phyloP scores from a whole-genome alignment of 78 protist genomes.

The Protostelium mycophagum region DNA sequence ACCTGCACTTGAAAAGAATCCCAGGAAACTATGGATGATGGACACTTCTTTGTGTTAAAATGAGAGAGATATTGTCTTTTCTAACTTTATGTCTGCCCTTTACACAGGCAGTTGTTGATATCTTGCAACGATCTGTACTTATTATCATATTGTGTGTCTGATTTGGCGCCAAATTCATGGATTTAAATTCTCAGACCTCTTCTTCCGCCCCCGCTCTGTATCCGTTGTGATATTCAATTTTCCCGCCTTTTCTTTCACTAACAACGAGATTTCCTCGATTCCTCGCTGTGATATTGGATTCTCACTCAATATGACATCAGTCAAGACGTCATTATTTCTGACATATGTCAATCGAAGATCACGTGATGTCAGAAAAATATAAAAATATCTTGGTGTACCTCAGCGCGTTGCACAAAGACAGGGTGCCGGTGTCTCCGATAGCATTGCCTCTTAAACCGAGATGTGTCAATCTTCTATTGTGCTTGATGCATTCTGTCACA shows the following conservation, averaged over 20 bases:
- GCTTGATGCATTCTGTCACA: neutral
- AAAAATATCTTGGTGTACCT: too few relatives aligned
- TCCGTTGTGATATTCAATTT: neutral
- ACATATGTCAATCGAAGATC: neutral
- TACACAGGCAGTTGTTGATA: too few relatives aligned
- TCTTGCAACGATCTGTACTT: neutral
- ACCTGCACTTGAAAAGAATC: too few relatives aligned
- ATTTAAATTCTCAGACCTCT: neutral
- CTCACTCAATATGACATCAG: neutral
- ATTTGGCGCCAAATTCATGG: neutral
- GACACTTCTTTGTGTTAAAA: too few relatives aligned
- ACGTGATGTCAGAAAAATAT: neutral
- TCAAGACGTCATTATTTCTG: neutral
- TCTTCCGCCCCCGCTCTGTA: neutral
- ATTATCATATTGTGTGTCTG: too few relatives aligned
- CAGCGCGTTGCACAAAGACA: neutral
- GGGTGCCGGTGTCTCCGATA: neutral
- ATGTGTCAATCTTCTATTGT: neutral
- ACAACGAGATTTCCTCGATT: neutral
- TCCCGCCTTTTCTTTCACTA: neutral
- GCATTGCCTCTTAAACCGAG: neutral
- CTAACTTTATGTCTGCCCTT: too few relatives aligned
- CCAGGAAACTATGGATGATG: too few relatives aligned
- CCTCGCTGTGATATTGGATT: neutral
- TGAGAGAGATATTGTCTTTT: too few relatives aligned